Evolutionary conservation across 192 early-diverging fungal genomes (phyloP).

Genomic region (Rhizoclosmatium globosum): DNA sequence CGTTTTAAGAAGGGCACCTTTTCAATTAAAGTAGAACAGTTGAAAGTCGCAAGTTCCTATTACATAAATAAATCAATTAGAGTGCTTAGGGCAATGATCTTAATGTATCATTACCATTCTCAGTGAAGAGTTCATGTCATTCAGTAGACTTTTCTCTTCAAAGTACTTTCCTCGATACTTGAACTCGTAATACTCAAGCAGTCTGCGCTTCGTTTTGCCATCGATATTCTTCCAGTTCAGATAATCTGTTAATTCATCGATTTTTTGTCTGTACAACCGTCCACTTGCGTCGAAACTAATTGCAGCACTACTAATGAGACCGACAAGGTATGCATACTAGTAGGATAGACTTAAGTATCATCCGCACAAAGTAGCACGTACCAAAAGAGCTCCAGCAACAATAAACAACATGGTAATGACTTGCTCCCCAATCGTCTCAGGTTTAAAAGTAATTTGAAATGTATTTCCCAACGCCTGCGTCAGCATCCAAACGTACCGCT

Average conservation of each 20-base stretch:
- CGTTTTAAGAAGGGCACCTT: conserved; percentile 47
- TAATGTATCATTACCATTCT: conserved; percentile 2
- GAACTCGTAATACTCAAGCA: conserved; percentile 42
- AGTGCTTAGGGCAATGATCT: background rate
- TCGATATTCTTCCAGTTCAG: conserved; percentile 36
- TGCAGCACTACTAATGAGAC: conserved; percentile 17
- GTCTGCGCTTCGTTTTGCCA: conserved; percentile 1
- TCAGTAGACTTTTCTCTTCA: conserved; percentile 29
- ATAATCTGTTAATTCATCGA: conserved; percentile 45
- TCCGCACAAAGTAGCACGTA: background rate
- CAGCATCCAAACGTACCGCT: conserved; percentile 22
- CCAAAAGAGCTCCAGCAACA: conserved; percentile 21
- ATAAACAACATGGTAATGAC: conserved; percentile 6
- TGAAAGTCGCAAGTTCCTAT: conserved; percentile 43
- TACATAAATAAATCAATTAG: background rate
- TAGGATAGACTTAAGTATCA: background rate
- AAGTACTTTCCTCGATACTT: conserved; percentile 48
- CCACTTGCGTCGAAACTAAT: conserved; percentile 25
- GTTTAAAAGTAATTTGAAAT: conserved; percentile 31
- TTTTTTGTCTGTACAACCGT: conserved; percentile 39
- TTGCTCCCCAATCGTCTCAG: conserved; percentile 20
- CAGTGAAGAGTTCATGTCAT: conserved; percentile 39
- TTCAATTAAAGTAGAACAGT: conserved; percentile 39
- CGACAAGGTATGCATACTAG: conserved; percentile 34
- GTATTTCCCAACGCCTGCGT: conserved; percentile 38